A percentile compares a stretch with the other conserved stretches of the same genome.
Conservation (phyloP, 495 filamentous ascomycete species). For the Penicillium crystallinum region DNA sequence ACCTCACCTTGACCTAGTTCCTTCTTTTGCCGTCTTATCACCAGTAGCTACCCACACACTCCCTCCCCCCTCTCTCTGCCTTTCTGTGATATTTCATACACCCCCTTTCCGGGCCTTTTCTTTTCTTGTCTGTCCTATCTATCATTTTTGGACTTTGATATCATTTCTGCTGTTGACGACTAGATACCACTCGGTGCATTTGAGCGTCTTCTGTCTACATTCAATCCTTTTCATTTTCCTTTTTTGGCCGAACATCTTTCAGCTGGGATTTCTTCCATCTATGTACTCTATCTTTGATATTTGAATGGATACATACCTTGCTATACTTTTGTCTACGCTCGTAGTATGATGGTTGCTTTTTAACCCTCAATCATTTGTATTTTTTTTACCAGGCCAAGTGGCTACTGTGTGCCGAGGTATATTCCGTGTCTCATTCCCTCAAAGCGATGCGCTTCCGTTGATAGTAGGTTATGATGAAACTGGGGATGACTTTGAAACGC, state of each 20-base stretch:
- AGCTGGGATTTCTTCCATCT: neutral
- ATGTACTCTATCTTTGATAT: neutral
- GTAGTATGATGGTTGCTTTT: no score
- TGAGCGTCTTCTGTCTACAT: constrained; percentile 7
- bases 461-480: no score
- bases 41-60: neutral
- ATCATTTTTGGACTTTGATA: constrained; percentile 9
- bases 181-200: constrained; percentile 12
- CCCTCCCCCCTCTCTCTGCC: constrained; percentile 5
- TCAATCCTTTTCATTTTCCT: neutral
- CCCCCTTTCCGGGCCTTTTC: neutral
- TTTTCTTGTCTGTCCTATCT: constrained; percentile 10
- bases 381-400: no score
- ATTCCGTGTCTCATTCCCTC: no score
- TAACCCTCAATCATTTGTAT: no score
- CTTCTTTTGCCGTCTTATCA: neutral
- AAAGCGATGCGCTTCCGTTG: no score
- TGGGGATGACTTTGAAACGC: no score
- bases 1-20: constrained; percentile 6
- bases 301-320: neutral
- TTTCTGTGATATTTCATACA: constrained; percentile 6
- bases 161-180: constrained; percentile 11
- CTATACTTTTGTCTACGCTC: no score
- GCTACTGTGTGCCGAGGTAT: no score
- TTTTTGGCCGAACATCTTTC: neutral